Conservation (phyloP, 768 basidiomycete genomes). For the Vishniacozyma victoriae region DNA sequence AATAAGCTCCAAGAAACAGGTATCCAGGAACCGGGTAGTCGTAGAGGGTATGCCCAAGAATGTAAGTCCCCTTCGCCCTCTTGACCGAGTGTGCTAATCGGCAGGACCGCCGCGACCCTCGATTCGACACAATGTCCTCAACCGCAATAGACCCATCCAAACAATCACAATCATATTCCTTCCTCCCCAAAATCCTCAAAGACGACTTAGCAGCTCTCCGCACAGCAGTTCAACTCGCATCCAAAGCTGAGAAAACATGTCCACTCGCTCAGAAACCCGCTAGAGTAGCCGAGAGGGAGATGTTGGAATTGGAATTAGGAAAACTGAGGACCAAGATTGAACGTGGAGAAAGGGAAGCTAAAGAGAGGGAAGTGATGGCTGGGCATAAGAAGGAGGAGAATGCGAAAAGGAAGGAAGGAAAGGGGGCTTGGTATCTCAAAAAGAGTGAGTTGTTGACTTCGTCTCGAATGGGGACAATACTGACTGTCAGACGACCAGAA, state of each 20-base stretch:
- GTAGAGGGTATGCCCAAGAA: slow-evolving; percentile 64
- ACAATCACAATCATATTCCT: slow-evolving; percentile 67
- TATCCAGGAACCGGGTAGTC: slow-evolving; percentile 63
- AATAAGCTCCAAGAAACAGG: slow-evolving; percentile 76
- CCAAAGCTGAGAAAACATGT: slow-evolving; percentile 50
- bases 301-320: slow-evolving; percentile 68
- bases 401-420: slow-evolving; percentile 67
- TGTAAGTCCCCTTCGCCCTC: slow-evolving; percentile 51
- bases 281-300: slow-evolving; percentile 62
- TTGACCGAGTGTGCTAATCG: background rate
- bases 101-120: slow-evolving; percentile 77
- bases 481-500: slow-evolving; percentile 66
- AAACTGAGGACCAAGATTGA: slow-evolving; percentile 71
- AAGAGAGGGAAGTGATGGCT: slow-evolving; percentile 64
- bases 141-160: slow-evolving; percentile 60
- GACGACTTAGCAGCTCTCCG: slow-evolving; percentile 62
- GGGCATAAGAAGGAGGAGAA: slow-evolving; percentile 57
- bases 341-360: slow-evolving; percentile 60
- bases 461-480: background rate
- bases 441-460: slow-evolving; percentile 54
- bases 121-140: slow-evolving; percentile 67
- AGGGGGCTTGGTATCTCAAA: slow-evolving; percentile 81
- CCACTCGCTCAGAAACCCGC: slow-evolving; percentile 48
- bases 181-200: slow-evolving; percentile 62
- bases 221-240: slow-evolving; percentile 63